Conservation (phyloP, 202 grass and related monocot genomes). For the Hordeum pubiflorum region DNA sequence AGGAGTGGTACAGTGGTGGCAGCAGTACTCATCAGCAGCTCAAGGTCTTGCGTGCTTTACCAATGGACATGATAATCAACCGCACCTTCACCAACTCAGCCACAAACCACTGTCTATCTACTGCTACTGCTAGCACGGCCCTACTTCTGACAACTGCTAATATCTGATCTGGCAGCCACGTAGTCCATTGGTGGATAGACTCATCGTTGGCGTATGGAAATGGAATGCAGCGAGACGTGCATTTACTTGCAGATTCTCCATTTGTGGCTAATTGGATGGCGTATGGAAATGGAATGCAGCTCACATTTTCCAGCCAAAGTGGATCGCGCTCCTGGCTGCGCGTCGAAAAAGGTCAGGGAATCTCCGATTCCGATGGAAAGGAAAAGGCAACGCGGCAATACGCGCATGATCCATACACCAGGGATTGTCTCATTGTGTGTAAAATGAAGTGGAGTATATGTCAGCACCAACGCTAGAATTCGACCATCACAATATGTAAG, state of each 20-base stretch:
- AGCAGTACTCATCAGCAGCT: neutral
- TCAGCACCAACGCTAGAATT: constrained; percentile 17
- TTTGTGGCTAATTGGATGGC: neutral
- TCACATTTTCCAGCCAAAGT: constrained; percentile 20
- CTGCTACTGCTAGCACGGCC: neutral
- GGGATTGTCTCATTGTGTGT: neutral
- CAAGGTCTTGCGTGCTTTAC: neutral
- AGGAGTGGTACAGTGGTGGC: neutral
- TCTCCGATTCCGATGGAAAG: neutral
- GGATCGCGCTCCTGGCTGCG: constrained; percentile 28
- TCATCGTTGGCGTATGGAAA: neutral
- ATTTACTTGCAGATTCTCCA: neutral
- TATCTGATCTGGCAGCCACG: neutral
- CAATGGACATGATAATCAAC: neutral
- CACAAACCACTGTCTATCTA: neutral
- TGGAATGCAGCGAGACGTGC: neutral
- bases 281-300: neutral
- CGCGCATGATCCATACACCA: neutral
- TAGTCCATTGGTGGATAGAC: neutral
- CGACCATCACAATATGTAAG: too few species aligned
- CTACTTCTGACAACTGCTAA: neutral
- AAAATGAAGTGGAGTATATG: constrained; percentile 8
- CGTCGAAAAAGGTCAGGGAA: neutral
- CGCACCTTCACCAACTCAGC: neutral
- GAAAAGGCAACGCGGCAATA: constrained; percentile 18